phyloP scores from a whole-genome alignment of 2,329 filamentous ascomycete genomes.

The Aspergillus texensis region DNA sequence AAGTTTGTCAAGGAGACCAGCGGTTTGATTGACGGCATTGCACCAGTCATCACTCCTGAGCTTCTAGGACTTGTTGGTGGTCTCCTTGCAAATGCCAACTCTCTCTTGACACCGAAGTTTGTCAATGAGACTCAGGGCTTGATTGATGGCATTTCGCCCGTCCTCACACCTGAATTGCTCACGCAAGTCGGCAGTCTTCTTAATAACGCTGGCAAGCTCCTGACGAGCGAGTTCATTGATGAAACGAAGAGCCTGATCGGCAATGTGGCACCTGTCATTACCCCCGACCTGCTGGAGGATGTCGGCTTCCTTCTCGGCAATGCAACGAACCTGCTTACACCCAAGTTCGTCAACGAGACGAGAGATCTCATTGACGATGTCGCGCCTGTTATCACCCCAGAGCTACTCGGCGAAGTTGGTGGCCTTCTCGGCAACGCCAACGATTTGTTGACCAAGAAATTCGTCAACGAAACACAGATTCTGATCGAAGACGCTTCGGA shows the following conservation, averaged over 20 bases:
- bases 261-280: constrained; percentile 26
- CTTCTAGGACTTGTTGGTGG: constrained; percentile 15
- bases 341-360: constrained; percentile 35
- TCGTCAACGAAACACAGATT: constrained; percentile 31
- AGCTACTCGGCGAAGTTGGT: constrained; percentile 29
- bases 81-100: constrained; percentile 22
- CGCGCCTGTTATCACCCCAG: constrained; percentile 31
- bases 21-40: constrained; percentile 18
- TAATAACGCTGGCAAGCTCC: constrained; percentile 27
- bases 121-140: constrained; percentile 27
- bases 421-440: constrained; percentile 23
- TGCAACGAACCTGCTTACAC: constrained; percentile 32
- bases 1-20: constrained; percentile 24
- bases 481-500: constrained; percentile 33
- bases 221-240: constrained; percentile 31
- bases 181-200: constrained; percentile 27
- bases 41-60: constrained; percentile 11
- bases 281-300: constrained; percentile 32
- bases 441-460: constrained; percentile 22
- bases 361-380: constrained; percentile 31
- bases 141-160: constrained; percentile 23
- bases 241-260: constrained; percentile 25
- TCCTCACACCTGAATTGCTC: constrained; percentile 26
- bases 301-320: constrained; percentile 34
- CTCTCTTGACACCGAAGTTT: constrained; percentile 25